Conservation (phyloP, 2,329 filamentous ascomycete species). For the Anisogramma anomala region DNA sequence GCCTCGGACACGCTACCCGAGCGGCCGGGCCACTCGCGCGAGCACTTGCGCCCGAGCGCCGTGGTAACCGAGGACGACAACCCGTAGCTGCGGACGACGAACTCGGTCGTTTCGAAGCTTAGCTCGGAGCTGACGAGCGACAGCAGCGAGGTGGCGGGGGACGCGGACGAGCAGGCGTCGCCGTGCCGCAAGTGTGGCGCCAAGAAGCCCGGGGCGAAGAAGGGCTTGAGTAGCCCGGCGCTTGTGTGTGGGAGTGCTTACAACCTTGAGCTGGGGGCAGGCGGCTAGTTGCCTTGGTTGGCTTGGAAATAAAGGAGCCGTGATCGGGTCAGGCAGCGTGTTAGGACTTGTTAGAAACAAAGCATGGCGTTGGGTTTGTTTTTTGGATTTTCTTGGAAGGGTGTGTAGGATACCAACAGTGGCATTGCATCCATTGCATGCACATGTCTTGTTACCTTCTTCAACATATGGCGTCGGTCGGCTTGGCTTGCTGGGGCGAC, state of each 20-base stretch:
- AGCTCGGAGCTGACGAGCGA: conserved; percentile 43
- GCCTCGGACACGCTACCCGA: conserved; percentile 15
- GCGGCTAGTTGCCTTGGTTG: background rate
- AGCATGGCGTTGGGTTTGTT: no score
- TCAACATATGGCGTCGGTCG: no score
- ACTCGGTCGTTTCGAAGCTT: conserved; percentile 40
- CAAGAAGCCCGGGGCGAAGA: conserved; percentile 46
- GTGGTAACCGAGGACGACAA: conserved; percentile 14
- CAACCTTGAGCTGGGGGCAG: conserved; percentile 12
- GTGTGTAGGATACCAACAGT: no score
- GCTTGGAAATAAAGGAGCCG: background rate
- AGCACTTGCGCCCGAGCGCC: conserved; percentile 7
- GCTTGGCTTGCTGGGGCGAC: no score
- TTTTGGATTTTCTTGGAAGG: no score
- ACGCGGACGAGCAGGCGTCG: conserved; percentile 35
- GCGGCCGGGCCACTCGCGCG: conserved; percentile 10
- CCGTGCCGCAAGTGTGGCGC: conserved; percentile 48
- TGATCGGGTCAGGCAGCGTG: no score
- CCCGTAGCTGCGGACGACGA: conserved; percentile 22
- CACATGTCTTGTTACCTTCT: no score
- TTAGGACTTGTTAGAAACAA: no score
- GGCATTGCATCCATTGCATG: no score
- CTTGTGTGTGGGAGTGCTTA: conserved; percentile 39
- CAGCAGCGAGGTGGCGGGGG: conserved; percentile 25
- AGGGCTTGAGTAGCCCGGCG: conserved; percentile 39